Conservation (phyloP, 2,329 filamentous ascomycete species). For the Penicillium carneum region DNA sequence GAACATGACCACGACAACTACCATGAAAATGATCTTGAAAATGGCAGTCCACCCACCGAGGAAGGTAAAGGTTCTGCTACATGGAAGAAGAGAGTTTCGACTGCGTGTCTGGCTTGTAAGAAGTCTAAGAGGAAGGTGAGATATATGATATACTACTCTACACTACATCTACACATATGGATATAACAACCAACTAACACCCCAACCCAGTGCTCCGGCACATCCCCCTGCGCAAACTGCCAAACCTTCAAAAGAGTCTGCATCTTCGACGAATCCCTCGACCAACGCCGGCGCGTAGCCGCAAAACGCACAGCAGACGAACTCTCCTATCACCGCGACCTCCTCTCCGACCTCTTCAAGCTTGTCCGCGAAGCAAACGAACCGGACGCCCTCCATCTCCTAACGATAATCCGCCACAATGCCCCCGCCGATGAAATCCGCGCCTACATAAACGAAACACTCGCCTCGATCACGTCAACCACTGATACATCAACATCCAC, state of each 20-base stretch:
- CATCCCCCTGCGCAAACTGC: constrained; percentile 51
- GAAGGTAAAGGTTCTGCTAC: constrained; percentile 21
- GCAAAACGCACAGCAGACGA: constrained; percentile 52
- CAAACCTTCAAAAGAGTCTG: constrained; percentile 46
- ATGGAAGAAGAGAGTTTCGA: constrained; percentile 51
- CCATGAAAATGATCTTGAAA: constrained; percentile 13
- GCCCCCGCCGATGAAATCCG: constrained; percentile 48
- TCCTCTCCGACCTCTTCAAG: constrained; percentile 48
- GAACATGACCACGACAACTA: constrained; percentile 8
- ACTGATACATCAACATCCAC: neutral
- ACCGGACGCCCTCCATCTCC: constrained; percentile 37
- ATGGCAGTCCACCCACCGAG: constrained; percentile 18
- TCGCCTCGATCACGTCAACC: constrained; percentile 15
- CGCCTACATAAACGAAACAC: constrained; percentile 43
- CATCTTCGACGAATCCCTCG: constrained; percentile 67
- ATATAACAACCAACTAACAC: neutral
- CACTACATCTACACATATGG: neutral
- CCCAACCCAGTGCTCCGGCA: constrained; percentile 46
- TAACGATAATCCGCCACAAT: constrained; percentile 48
- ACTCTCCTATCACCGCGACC: constrained; percentile 49
- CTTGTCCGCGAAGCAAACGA: constrained; percentile 46
- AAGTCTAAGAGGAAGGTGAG: constrained; percentile 51
- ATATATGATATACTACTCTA: neutral
- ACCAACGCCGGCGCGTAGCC: constrained; percentile 57
- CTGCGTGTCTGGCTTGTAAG: constrained; percentile 51